These are phyloP conservation scores for Chalara sp. DNA, from an alignment of 2,329 filamentous ascomycete genomes.

Conservation along the genomic window DNA sequence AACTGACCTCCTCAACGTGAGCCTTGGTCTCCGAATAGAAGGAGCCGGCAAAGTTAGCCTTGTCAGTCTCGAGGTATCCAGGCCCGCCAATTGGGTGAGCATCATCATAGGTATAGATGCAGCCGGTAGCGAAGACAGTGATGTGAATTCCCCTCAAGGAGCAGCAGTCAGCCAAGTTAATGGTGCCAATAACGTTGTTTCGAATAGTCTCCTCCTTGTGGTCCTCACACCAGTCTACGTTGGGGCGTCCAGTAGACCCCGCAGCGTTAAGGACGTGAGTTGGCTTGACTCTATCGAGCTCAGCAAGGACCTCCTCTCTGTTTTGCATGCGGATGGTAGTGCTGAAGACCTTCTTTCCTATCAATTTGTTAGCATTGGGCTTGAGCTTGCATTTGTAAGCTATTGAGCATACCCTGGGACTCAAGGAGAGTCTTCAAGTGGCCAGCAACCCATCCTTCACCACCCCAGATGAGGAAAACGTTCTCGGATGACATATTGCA, in stretches of 20 bases:
- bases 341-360: slow-evolving; percentile 49
- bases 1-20: slow-evolving; percentile 53
- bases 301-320: slow-evolving; percentile 46
- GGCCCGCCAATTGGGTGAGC: slow-evolving; percentile 51
- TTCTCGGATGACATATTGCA: not conserved
- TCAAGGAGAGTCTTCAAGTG: slow-evolving; percentile 53
- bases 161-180: slow-evolving; percentile 58
- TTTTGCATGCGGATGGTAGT: slow-evolving; percentile 62
- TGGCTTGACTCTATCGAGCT: slow-evolving; percentile 52
- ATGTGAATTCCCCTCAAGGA: slow-evolving; percentile 51
- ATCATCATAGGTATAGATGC: slow-evolving; percentile 60
- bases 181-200: slow-evolving; percentile 59
- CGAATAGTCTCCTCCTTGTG: slow-evolving; percentile 61
- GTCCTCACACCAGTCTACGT: slow-evolving; percentile 67
- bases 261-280: slow-evolving; percentile 63
- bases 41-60: slow-evolving; percentile 58
- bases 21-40: slow-evolving; percentile 65
- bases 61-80: slow-evolving; percentile 55
- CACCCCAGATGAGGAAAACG: slow-evolving; percentile 58
- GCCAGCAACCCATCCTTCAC: slow-evolving; percentile 53
- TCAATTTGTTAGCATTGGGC: slow-evolving; percentile 5
- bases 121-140: slow-evolving; percentile 62
- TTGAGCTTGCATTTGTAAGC: not conserved
- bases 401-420: slow-evolving; percentile 34
- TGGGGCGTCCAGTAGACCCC: slow-evolving; percentile 59